Evolutionary conservation across 1,139 yeast genomes (phyloP).

Genomic region (Taphrina communis): DNA sequence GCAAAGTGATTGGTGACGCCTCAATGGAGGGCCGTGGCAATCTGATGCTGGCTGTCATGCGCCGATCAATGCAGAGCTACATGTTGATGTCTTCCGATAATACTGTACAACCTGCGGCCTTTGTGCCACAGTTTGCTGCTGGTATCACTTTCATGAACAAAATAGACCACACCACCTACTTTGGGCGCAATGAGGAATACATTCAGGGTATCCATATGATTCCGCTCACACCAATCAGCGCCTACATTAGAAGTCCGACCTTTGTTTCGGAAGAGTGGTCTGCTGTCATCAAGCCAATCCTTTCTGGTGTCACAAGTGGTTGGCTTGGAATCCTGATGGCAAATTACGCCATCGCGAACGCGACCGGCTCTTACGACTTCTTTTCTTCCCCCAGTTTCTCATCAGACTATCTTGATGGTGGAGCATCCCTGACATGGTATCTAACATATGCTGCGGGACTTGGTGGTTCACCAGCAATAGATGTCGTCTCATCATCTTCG

Average conservation of each 20-base stretch:
- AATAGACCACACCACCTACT: conserved; percentile 87
- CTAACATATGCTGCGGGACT: conserved; percentile 73
- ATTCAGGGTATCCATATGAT: conserved; percentile 96
- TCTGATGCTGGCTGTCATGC: conserved; percentile 70
- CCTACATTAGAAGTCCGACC: conserved; percentile 69
- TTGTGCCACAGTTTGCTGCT: conserved; percentile 68
- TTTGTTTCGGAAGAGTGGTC: conserved; percentile 86
- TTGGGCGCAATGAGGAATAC: conserved; percentile 75
- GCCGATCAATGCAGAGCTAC: conserved; percentile 67
- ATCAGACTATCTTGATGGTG: conserved; percentile 70
- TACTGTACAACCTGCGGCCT: conserved; percentile 62
- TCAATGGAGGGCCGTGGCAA: conserved; percentile 81
- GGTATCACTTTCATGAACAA: conserved; percentile 61
- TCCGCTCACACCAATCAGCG: conserved; percentile 85
- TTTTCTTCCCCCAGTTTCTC: conserved; percentile 63
- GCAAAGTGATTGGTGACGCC: conserved; percentile 68
- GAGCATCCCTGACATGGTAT: conserved; percentile 91
- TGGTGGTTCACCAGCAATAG: conserved; percentile 45
- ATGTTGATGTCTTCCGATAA: conserved; percentile 65
- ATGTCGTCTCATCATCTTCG: not conserved
- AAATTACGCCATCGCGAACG: conserved; percentile 67
- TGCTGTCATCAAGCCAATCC: conserved; percentile 58
- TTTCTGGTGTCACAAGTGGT: conserved; percentile 66
- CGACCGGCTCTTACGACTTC: conserved; percentile 68
- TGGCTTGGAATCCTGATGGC: conserved; percentile 87